These are phyloP conservation scores for Solanum dulcamara DNA, from an alignment of 257 asterid species.

Conservation along the genomic window DNA sequence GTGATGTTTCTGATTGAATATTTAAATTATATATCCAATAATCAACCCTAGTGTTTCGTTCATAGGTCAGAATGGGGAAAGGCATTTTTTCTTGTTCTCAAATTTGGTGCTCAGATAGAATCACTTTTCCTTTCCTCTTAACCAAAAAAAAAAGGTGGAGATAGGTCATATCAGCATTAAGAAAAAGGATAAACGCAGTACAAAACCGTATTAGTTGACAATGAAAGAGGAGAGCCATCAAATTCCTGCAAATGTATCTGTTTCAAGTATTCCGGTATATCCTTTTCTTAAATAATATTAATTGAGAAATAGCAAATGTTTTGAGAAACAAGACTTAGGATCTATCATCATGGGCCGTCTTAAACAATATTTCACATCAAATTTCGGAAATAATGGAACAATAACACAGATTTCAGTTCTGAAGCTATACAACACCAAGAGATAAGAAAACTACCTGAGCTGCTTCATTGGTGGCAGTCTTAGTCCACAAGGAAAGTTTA, in stretches of 20 bases:
- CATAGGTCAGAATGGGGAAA: not conserved
- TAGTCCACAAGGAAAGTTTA: slow-evolving; percentile 84
- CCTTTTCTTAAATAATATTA: not conserved
- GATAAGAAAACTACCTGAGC: slow-evolving; percentile 45
- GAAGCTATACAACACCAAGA: not conserved
- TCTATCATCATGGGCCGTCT: not conserved
- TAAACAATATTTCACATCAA: not conserved
- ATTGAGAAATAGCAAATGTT: not conserved
- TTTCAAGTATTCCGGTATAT: not conserved
- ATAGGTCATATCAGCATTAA: not conserved
- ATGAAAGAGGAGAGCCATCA: not conserved
- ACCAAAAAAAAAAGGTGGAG: not conserved
- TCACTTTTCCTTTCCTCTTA: not conserved
- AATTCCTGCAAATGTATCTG: not conserved
- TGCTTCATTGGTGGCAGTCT: slow-evolving; percentile 86
- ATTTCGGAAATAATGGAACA: not conserved
- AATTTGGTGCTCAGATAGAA: not conserved
- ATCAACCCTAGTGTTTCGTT: not conserved
- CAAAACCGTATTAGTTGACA: not conserved
- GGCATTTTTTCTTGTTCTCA: not conserved
- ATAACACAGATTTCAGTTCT: not conserved
- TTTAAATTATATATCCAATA: not conserved
- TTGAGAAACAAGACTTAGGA: not conserved
- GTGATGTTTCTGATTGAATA: not conserved
- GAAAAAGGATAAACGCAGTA: not conserved